Evolutionary conservation across 192 early-diverging fungal species (phyloP).

Genomic region (Gonapodya prolifera): DNA sequence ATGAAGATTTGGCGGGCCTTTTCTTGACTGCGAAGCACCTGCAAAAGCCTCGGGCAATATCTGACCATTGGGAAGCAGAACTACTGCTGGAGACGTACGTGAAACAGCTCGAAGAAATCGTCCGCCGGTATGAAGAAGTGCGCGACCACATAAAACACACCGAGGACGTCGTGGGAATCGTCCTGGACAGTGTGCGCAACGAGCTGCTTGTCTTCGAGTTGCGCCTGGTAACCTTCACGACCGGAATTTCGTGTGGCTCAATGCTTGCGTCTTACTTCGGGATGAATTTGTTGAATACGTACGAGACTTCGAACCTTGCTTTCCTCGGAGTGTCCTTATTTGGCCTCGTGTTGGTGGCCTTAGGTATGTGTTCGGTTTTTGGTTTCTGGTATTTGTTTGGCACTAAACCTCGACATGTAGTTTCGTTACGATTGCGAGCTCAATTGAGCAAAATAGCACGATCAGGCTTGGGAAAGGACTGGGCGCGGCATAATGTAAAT

Average conservation of each 20-base stretch:
- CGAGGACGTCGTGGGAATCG: constrained; percentile 73
- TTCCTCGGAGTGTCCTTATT: background rate
- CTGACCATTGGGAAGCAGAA: constrained; percentile 81
- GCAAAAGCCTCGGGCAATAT: constrained; percentile 30
- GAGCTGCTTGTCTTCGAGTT: constrained; percentile 74
- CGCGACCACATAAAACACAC: constrained; percentile 51
- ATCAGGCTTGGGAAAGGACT: background rate
- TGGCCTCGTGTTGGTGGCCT: too few species aligned
- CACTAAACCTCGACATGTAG: background rate
- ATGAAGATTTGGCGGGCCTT: constrained; percentile 83
- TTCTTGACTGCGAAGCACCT: constrained; percentile 71
- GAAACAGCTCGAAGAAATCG: constrained; percentile 67
- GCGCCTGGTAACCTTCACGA: background rate
- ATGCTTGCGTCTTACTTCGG: background rate
- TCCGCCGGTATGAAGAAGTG: background rate
- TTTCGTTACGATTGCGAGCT: background rate
- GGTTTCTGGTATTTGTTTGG: background rate
- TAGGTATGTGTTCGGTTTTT: too few species aligned
- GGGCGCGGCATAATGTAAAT: background rate
- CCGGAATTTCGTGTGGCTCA: background rate
- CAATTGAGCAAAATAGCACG: background rate
- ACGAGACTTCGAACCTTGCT: background rate
- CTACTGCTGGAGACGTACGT: constrained; percentile 81
- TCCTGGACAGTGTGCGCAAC: constrained; percentile 75
- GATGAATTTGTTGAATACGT: background rate